phyloP scores from a whole-genome alignment of 2,329 filamentous ascomycete genomes.

The Fusarium sublunatum region DNA sequence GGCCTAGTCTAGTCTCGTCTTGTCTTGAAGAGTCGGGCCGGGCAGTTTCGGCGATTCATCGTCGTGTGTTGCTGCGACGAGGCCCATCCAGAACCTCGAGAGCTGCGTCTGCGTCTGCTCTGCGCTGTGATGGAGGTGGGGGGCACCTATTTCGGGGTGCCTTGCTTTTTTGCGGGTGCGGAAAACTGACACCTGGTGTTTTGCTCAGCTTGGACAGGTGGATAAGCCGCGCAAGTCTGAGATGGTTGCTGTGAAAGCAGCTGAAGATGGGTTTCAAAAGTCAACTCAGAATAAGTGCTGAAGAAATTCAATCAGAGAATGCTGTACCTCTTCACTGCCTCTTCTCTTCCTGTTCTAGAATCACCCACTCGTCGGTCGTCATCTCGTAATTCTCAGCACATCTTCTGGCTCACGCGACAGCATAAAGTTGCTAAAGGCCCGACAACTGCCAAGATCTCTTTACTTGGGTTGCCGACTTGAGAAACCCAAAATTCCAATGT shows the following conservation, averaged over 20 bases:
- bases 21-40: background rate
- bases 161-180: slow-evolving; percentile 35
- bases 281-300: slow-evolving; percentile 2
- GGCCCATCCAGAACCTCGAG: slow-evolving; percentile 13
- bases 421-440: slow-evolving; percentile 26
- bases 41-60: background rate
- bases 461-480: slow-evolving; percentile 12
- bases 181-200: slow-evolving; percentile 38
- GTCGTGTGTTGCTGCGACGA: slow-evolving; percentile 36
- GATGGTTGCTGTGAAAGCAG: slow-evolving; percentile 13
- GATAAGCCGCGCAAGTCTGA: slow-evolving; percentile 1
- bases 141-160: slow-evolving; percentile 10
- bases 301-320: no score
- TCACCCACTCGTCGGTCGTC: background rate
- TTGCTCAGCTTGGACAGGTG: slow-evolving; percentile 21
- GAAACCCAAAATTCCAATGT: slow-evolving; percentile 30
- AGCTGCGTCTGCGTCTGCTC: background rate
- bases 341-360: no score
- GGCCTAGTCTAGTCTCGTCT: slow-evolving; percentile 15
- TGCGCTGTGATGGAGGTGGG: slow-evolving; percentile 28
- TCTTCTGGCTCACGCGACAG: slow-evolving; percentile 29
- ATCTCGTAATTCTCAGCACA: slow-evolving; percentile 16
- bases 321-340: no score
- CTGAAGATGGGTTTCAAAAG: slow-evolving; percentile 5
- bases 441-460: slow-evolving; percentile 37